phyloP scores from a whole-genome alignment of 441 rosid species.

The Corymbia citriodora region DNA sequence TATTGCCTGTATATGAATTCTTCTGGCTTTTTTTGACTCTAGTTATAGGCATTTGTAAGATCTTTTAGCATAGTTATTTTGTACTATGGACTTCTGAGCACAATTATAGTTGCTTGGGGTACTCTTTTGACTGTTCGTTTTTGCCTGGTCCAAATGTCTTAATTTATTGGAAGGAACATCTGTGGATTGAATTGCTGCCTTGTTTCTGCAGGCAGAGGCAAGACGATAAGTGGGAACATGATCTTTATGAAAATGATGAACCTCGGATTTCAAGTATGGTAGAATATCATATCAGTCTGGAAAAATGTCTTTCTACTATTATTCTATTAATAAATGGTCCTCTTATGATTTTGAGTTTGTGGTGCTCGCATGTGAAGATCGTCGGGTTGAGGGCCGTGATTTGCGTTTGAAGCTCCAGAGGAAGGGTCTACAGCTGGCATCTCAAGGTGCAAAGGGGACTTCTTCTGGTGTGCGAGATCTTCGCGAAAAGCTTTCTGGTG shows the following conservation, averaged over 20 bases:
- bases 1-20: background rate
- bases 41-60: background rate
- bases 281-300: constrained; percentile 2
- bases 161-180: background rate
- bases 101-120: background rate
- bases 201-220: constrained; percentile 76
- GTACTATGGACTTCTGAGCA: background rate
- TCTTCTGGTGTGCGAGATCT: constrained; percentile 60
- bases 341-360: constrained; percentile 34
- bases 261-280: constrained; percentile 64
- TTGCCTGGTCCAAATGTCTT: background rate
- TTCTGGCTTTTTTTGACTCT: background rate
- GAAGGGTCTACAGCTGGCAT: constrained; percentile 39
- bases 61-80: background rate
- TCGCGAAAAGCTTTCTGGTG: constrained; percentile 91
- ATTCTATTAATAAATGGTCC: constrained; percentile 30
- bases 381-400: constrained; percentile 64
- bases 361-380: constrained; percentile 56
- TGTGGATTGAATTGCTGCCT: background rate
- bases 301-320: constrained; percentile 26
- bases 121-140: background rate
- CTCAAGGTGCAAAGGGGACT: constrained; percentile 51
- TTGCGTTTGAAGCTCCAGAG: constrained; percentile 88
- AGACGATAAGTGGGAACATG: constrained; percentile 98
- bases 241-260: constrained; percentile 54